Base-by-base conservation (phyloP, 23 red algal genomes). In the Gracilaria gracilis region DNA sequence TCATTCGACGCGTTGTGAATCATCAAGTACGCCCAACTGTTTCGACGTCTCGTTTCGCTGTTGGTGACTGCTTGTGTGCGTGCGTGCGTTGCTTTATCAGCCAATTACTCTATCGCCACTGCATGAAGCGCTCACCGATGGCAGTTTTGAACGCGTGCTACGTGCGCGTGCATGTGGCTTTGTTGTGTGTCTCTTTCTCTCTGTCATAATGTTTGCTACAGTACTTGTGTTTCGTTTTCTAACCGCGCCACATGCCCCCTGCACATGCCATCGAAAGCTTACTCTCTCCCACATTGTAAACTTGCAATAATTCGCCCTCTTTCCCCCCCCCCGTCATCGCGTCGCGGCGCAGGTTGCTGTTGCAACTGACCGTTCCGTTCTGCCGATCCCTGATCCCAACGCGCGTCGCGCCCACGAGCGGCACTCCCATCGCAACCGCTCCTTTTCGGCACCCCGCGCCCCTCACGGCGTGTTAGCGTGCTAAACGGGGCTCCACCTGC, bases 241-340 rank as follows among this genome's bases (percentile, higher is more conserved):
- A 32, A 31, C 59, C 2, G 59, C n/a, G 59, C n/a, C 59, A 64
- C 59, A 4, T 25, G 21, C 57, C 17, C 9, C 57, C 57, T 15
- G n/a, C n/a, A n/a, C n/a, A n/a, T n/a, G n/a, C n/a, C n/a, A n/a
- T n/a, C n/a, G n/a, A 64, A 32, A 31, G 59, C 59, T 64, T 64
- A 64, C 59, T 64, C 19, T 64, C 25, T 64, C 59, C n/a, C 2
- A 64, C 31, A 64, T 64, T 64, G 59, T 64, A 64, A 64, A 64
- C 59, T 31, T 64, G 12, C 59, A 27, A 32, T 64, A 31, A 27
- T 64, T 27, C 59, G 59, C n/a, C 59, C 28, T 31, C 9, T 27
- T 31, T 24, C n/a, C n/a, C n/a, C n/a, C n/a, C n/a, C n/a, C n/a
- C n/a, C n/a, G n/a, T n/a, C n/a, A n/a, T n/a, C n/a, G n/a, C n/a